Evolutionary conservation across 208 protist species (phyloP).

Genomic region (Novymonas esmeraldas): DNA sequence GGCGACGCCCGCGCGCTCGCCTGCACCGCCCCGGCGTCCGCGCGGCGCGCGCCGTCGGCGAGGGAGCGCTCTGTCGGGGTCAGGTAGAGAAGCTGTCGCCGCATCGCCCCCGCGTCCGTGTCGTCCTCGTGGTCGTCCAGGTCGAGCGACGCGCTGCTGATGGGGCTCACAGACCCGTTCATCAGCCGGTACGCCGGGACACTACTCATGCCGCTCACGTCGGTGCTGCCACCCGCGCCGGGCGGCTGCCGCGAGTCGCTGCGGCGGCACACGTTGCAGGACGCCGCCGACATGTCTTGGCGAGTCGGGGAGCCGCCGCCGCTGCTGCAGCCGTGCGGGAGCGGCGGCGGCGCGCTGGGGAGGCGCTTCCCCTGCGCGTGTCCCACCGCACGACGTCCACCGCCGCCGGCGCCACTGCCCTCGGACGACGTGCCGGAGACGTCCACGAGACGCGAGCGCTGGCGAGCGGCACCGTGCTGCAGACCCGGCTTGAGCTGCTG

Average conservation of each 20-base stretch:
- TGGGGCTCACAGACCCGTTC: constrained; percentile 47
- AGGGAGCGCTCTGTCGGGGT: constrained; percentile 3
- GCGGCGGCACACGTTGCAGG: not conserved
- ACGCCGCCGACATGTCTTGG: not conserved
- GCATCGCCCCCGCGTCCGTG: constrained; percentile 27
- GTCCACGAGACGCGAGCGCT: not conserved
- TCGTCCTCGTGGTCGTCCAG: constrained; percentile 34
- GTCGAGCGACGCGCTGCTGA: constrained; percentile 42
- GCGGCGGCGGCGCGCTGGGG: not conserved
- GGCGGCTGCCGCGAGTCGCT: constrained; percentile 4
- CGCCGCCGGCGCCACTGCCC: not conserved
- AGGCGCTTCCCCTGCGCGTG: not conserved
- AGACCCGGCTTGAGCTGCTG: too few relatives aligned
- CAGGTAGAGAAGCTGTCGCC: constrained; percentile 21
- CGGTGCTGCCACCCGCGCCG: constrained; percentile 23
- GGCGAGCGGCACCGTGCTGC: too few relatives aligned
- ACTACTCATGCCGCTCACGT: constrained; percentile 37
- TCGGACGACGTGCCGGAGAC: not conserved
- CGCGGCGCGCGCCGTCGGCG: not conserved
- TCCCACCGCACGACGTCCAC: too few relatives aligned
- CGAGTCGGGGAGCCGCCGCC: not conserved
- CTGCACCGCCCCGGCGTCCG: too few relatives aligned
- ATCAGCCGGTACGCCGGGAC: constrained; percentile 27
- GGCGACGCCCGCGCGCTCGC: constrained; percentile 20
- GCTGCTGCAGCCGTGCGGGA: not conserved